These are phyloP conservation scores for Pulicaria dysenterica DNA, from an alignment of 129 eudicot species.

Conservation along the genomic window DNA sequence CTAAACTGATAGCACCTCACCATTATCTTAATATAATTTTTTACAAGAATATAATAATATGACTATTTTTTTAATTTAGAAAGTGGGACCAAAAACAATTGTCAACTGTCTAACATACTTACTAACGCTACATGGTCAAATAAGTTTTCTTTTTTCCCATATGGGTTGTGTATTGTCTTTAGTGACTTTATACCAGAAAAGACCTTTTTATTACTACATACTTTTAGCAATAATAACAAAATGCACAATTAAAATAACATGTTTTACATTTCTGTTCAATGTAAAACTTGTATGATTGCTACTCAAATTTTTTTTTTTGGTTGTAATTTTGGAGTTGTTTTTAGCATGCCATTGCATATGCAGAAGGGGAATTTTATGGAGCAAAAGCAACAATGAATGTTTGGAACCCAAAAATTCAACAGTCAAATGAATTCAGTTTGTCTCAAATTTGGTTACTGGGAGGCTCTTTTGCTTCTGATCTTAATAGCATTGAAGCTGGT, in stretches of 20 bases:
- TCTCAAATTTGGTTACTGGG: slow-evolving; percentile 85
- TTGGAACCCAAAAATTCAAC: slow-evolving; percentile 79
- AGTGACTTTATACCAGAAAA: too few species aligned
- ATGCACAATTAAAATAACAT: not conserved
- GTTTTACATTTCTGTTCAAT: too few species aligned
- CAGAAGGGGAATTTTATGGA: slow-evolving; percentile 75
- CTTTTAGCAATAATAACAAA: not conserved
- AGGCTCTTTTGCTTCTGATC: slow-evolving; percentile 86
- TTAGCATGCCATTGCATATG: slow-evolving; percentile 93
- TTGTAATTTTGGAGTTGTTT: slow-evolving; percentile 36
- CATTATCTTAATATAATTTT: too few species aligned
- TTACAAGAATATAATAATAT: too few species aligned
- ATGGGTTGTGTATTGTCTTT: too few species aligned
- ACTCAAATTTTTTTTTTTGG: not conserved
- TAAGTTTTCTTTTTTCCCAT: not conserved
- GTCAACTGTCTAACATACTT: too few species aligned
- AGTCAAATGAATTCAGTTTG: slow-evolving; percentile 78
- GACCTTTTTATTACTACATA: not conserved
- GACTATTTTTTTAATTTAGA: too few species aligned
- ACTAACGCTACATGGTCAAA: not conserved
- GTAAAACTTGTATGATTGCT: not conserved
- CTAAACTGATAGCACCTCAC: too few species aligned
- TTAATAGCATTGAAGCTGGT: slow-evolving; percentile 94
- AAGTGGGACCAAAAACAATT: too few species aligned
- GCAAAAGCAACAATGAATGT: slow-evolving; percentile 94